Percentiles rank a stretch among this genome's conserved stretches.
phyloP scores from a whole-genome alignment of 495 filamentous ascomycete species.

The Chaetomium tenue region DNA sequence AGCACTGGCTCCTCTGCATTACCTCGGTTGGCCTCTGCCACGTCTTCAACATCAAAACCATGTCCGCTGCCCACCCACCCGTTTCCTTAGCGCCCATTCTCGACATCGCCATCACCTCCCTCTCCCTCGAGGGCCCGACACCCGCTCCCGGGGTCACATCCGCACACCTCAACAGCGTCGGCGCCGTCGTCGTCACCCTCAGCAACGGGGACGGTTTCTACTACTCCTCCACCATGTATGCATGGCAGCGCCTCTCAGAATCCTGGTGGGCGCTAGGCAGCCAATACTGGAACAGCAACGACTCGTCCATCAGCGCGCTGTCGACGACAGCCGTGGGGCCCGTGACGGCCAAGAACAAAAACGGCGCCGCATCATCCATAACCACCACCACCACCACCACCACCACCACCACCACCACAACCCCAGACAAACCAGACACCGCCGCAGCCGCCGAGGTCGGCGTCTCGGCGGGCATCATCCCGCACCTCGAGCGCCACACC shows the following conservation, averaged over 20 bases:
- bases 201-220: constrained; percentile 91
- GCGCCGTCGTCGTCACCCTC: constrained; percentile 77
- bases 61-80: constrained; percentile 82
- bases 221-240: constrained; percentile 76
- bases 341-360: constrained; percentile 29
- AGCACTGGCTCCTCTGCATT: constrained; percentile 85
- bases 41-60: constrained; percentile 89
- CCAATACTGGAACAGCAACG: constrained; percentile 98
- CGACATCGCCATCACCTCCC: constrained; percentile 67
- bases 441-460: constrained; percentile 53
- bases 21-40: constrained; percentile 85
- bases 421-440: constrained; percentile 39
- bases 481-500: constrained; percentile 87
- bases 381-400: not conserved
- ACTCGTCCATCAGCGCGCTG: constrained; percentile 73
- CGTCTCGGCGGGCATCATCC: constrained; percentile 89
- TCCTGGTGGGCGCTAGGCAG: constrained; percentile 97
- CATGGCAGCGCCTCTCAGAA: constrained; percentile 94
- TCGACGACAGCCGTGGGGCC: constrained; percentile 65
- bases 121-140: constrained; percentile 68
- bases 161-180: constrained; percentile 83
- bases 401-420: not conserved
- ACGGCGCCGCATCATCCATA: too few species aligned
- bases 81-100: constrained; percentile 86
- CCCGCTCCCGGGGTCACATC: constrained; percentile 79